Base-by-base conservation (phyloP, 257 asterid genomes). In the Nyctanthes arbortristis region DNA sequence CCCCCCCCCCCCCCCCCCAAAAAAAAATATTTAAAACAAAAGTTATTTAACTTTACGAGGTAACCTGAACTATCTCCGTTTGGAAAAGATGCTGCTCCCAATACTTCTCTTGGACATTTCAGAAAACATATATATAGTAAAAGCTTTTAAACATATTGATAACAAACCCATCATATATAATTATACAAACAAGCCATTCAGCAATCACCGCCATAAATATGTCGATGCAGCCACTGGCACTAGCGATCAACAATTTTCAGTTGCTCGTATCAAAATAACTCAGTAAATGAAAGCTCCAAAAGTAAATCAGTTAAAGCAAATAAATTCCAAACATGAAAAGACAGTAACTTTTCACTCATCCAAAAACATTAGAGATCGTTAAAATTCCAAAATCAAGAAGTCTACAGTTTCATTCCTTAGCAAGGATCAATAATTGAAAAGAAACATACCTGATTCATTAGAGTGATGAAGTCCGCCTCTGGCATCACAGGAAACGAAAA, bases 401-500 rank as follows among this genome's bases (percentile, higher is more conserved):
- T 22, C 7, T 20, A 18, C 20, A 22, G 27, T 22, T 22, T 4
- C 59, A 52, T 5, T 52, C 20, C 49, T 25, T 5, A 62, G 57
- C 58, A 32, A 33, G 29, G 52, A 49, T 20, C 49, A 22, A 11
- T 22, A 61, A 13, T 30, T 28, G 37, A 31, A 65, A 13, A 37
- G 59, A 57, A 36, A 47, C 30, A 83, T 36, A 78, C 94, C 94
- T 72, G 88, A 71, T 63, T 18, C 32, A 61, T 73, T 75, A 32
- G 68, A 78, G 73, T 63, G 72, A 72, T 62, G 57, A 65, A 35
- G 43, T 68, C 80, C 75, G 63, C 83, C 80, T 36, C 78, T 67
- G 72, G 89, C 81, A 43, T 67, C 1, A 66, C 85, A 59, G 73
- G 68, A 35, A 54, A 55, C 73, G 73, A 82, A 78, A 32, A 84